These are phyloP conservation scores for Chaetomium fimeti DNA, from an alignment of 495 filamentous ascomycete species.

Conservation along the genomic window DNA sequence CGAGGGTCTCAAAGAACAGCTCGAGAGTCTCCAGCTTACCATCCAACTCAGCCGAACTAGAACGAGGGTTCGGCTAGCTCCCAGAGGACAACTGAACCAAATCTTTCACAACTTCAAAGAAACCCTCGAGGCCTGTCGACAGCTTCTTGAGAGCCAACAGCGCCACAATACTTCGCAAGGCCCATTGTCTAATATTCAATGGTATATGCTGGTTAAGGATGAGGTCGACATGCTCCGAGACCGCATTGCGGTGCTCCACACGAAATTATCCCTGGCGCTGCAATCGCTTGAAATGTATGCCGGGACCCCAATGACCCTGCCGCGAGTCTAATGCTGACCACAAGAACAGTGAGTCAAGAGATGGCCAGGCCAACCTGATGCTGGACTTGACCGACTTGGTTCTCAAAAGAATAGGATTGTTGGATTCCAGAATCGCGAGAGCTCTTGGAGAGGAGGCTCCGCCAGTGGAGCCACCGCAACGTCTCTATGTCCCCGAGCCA, in stretches of 20 bases:
- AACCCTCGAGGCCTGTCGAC: conserved; percentile 18
- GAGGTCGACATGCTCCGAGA: conserved; percentile 24
- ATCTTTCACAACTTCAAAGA: conserved; percentile 16
- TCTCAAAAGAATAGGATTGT: not conserved
- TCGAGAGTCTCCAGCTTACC: not conserved
- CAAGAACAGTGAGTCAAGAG: conserved; percentile 11
- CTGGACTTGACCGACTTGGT: conserved; percentile 4
- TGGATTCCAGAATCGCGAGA: not conserved
- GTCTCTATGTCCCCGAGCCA: not conserved
- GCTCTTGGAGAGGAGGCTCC: conserved; percentile 3
- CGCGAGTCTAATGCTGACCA: not conserved
- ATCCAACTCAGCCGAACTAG: not conserved
- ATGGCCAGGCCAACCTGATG: conserved; percentile 9
- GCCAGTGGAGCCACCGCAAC: not conserved
- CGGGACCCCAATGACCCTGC: not conserved
- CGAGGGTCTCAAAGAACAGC: not conserved
- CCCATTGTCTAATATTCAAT: conserved; percentile 18
- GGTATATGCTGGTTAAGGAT: conserved; percentile 23
- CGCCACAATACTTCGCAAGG: conserved; percentile 4
- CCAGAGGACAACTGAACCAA: not conserved
- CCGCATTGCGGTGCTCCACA: conserved; percentile 23
- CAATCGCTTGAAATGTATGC: conserved; percentile 17
- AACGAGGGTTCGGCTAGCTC: not conserved
- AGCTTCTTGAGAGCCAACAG: conserved; percentile 8
- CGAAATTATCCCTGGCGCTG: conserved; percentile 18